A percentile compares a stretch with the other conserved stretches of the same genome.
phyloP scores from a whole-genome alignment of 2,329 filamentous ascomycete species.

The Thielaviopsis ethacetica region DNA sequence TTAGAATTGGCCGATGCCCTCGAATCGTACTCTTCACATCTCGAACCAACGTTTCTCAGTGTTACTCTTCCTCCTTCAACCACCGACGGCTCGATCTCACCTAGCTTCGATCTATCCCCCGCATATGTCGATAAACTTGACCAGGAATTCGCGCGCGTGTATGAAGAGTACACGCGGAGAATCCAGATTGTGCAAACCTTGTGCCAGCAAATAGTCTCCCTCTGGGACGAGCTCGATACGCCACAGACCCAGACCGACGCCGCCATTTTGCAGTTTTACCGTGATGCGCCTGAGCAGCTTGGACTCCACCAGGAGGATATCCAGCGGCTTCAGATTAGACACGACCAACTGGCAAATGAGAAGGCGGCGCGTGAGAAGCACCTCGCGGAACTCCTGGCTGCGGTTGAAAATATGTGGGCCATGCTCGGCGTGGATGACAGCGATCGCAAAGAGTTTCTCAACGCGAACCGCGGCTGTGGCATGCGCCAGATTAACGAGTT shows the following conservation, averaged over 20 bases:
- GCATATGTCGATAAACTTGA: constrained; percentile 78
- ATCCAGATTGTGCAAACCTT: constrained; percentile 57
- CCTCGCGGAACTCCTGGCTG: constrained; percentile 55
- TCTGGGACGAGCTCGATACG: constrained; percentile 91
- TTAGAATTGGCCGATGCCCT: constrained; percentile 83
- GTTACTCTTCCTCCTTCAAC: constrained; percentile 72
- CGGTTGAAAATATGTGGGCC: constrained; percentile 80
- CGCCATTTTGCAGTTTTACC: constrained; percentile 74
- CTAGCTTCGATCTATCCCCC: constrained; percentile 82
- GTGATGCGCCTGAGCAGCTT: constrained; percentile 82
- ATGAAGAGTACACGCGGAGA: constrained; percentile 86
- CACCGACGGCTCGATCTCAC: constrained; percentile 57
- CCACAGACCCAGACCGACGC: constrained; percentile 85
- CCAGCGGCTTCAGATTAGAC: constrained; percentile 50
- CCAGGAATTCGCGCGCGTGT: constrained; percentile 80
- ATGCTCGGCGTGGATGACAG: constrained; percentile 68
- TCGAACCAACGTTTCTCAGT: constrained; percentile 75
- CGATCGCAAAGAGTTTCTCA: constrained; percentile 73
- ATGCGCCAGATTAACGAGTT: constrained; percentile 89
- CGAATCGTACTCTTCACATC: constrained; percentile 89
- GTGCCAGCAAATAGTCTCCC: constrained; percentile 72
- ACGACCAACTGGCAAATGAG: constrained; percentile 74
- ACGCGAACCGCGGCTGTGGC: constrained; percentile 77
- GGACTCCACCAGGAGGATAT: constrained; percentile 84
- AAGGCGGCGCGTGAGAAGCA: constrained; percentile 69